Base-by-base conservation (phyloP, 352 stramenopile species). In the Phytophthora multivora region DNA sequence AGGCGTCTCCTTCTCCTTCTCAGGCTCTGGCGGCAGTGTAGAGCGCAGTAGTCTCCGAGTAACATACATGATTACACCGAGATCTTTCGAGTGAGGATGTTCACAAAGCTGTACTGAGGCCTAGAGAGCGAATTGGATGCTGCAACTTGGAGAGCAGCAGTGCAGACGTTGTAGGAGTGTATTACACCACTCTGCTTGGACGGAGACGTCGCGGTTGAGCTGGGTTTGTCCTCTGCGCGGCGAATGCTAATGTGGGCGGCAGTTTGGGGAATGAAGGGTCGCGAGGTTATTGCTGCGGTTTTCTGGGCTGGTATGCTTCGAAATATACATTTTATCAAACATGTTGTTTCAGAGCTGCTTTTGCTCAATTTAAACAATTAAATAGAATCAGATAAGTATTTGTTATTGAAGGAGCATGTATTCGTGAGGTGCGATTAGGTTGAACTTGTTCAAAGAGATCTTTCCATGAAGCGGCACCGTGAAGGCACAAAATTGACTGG, bases 1-100 rank as follows among this genome's bases (percentile, higher is more conserved):
- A 19, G 51, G 21, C 21, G 35, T 15, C 13, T 69, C 36, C 19
- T 59, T 64, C 18, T 67, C 21, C 18, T 55, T 21, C 45, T 69
- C 26, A 23, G 42, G 30, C 21, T 71, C 51, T 12, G 59, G 42
- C 15, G 63, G 57, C 25, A 89, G 65, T 49, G 82, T 89, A 48
- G 82, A 84, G 46, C 82, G 79, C 55, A 89, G 50, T 36, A 91
- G 64, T 13, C 76, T 70, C 25, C 80, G 65, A 47, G 82, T 88
- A 56, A 89, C 77, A 48, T 91, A 89, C 82, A 90, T 90, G 47
- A 40, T 13, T n/a, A 19, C 16, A 18, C 28, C 9, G 28, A 40
- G n/a, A 21, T 33, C 33, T 41, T 49, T 31, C 15, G 15, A 33
- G 8, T 33, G 28, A 4, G 8, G 28, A 13, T 33, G 28, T 33